phyloP scores from a whole-genome alignment of 179 eudicot species.

The Beta macrorhiza region DNA sequence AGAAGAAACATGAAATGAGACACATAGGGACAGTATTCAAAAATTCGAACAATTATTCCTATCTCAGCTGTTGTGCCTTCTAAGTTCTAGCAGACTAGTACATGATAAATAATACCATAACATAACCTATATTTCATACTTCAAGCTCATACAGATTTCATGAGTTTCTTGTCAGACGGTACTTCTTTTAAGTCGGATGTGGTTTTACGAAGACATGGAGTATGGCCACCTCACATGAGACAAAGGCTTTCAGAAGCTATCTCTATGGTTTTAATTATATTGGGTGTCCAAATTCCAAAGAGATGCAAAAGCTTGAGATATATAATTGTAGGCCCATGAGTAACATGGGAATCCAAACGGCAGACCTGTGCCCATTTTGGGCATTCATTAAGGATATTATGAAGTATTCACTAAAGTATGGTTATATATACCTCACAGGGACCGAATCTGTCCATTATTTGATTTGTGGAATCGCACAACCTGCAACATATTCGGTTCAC shows the following conservation, averaged over 20 bases:
- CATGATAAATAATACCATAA: too few relatives aligned
- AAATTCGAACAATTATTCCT: not conserved
- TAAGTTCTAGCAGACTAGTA: not conserved
- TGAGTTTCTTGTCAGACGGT: too few relatives aligned
- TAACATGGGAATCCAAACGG: constrained; percentile 1
- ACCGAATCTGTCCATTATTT: constrained; percentile 49
- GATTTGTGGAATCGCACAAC: constrained; percentile 43
- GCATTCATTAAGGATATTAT: not conserved
- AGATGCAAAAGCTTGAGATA: not conserved
- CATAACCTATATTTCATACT: not conserved
- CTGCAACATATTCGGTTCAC: constrained; percentile 57
- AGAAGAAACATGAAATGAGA: not conserved
- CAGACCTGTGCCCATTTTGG: not conserved
- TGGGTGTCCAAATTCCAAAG: not conserved
- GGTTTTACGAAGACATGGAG: not conserved
- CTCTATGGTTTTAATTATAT: not conserved
- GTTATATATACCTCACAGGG: constrained; percentile 52
- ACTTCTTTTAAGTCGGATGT: not conserved
- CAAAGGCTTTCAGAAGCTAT: not conserved
- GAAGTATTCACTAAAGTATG: not conserved
- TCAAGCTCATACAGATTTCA: not conserved
- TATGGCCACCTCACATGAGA: not conserved
- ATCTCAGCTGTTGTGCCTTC: too few relatives aligned
- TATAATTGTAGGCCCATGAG: not conserved
- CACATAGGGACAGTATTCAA: not conserved